Conservation (phyloP, 306 rosid species). For the Leucaena leucocephala region DNA sequence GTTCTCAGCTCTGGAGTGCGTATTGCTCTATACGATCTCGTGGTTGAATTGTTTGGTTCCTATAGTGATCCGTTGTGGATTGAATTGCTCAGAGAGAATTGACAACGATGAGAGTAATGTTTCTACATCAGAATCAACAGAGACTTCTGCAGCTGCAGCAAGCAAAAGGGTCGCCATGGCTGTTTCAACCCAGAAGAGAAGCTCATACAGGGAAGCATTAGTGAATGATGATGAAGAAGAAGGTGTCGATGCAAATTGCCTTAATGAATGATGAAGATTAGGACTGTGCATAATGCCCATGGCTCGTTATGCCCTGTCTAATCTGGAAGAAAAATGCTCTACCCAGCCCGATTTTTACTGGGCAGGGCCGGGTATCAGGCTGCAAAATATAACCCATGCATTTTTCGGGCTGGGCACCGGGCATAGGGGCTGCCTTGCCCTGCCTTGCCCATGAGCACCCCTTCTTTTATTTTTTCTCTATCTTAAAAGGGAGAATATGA, state of each 20-base stretch:
- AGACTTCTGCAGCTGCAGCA: constrained; percentile 35
- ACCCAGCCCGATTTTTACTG: too few species aligned
- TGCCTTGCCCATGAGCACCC: too few species aligned
- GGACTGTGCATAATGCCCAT: too few species aligned
- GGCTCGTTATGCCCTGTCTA: too few species aligned
- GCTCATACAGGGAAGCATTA: constrained; percentile 44
- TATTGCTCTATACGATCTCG: constrained; percentile 40
- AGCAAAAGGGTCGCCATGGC: constrained; percentile 1
- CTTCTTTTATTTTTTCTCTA: too few species aligned
- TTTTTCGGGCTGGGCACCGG: too few species aligned
- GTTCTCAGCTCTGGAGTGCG: constrained; percentile 46
- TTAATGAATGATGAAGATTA: constrained; percentile 18
- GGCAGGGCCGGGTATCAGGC: too few species aligned
- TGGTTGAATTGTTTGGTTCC: constrained; percentile 50
- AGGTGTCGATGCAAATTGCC: constrained; percentile 12
- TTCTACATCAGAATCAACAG: constrained; percentile 33
- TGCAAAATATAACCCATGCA: too few species aligned
- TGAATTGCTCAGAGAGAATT: constrained; percentile 18
- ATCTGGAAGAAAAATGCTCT: too few species aligned
- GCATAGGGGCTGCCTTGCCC: too few species aligned
- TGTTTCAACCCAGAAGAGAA: background rate
- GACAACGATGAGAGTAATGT: background rate
- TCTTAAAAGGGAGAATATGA: too few species aligned
- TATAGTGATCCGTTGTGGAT: background rate
- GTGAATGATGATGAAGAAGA: constrained; percentile 27